Evolutionary conservation across 2,329 filamentous ascomycete genomes (phyloP).

Genomic region (Ustulina deusta): DNA sequence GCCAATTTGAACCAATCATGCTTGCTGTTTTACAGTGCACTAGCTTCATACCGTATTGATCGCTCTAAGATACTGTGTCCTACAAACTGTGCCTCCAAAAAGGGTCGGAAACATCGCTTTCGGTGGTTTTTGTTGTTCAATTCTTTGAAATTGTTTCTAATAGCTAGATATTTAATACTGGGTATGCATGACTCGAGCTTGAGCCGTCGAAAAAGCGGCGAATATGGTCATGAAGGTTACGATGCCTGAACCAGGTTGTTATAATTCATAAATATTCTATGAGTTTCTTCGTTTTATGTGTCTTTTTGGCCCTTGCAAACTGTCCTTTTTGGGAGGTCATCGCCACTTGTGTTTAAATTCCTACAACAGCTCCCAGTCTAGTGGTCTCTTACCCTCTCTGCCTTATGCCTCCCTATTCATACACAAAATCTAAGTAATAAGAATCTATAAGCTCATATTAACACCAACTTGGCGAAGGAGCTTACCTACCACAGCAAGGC

Average conservation of each 20-base stretch:
- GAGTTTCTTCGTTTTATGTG: conserved; percentile 42
- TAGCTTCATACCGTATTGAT: conserved; percentile 31
- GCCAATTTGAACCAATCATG: conserved; percentile 43
- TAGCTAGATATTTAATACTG: background rate
- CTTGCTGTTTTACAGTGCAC: conserved; percentile 36
- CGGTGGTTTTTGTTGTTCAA: background rate
- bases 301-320: conserved; percentile 48
- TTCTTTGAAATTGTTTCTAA: background rate
- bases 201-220: no score
- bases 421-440: background rate
- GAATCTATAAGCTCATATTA: background rate
- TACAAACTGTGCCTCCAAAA: conserved; percentile 17
- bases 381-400: background rate
- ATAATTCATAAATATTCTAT: conserved; percentile 27
- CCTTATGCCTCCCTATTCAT: background rate
- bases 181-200: background rate
- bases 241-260: conserved; percentile 17
- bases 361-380: conserved; percentile 13
- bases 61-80: background rate
- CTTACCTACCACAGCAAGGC: background rate
- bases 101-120: background rate
- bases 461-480: background rate
- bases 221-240: background rate
- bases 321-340: conserved; percentile 48
- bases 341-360: conserved; percentile 44